Evolutionary conservation across 371 early-diverging fungal species (phyloP).

Genomic region (Lichtheimia hyalospora): DNA sequence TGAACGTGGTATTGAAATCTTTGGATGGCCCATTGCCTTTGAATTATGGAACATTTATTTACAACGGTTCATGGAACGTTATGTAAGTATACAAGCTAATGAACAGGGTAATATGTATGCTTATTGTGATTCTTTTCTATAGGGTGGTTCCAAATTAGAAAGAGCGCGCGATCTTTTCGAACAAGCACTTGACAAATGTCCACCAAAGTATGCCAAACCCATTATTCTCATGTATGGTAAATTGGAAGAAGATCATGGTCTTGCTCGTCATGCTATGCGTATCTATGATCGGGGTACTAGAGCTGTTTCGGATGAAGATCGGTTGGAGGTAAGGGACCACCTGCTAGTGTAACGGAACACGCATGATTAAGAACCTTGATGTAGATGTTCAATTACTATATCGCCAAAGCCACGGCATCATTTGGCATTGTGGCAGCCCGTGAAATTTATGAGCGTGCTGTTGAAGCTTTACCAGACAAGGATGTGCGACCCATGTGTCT

Average conservation of each 20-base stretch:
- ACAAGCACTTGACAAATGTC: slow-evolving; percentile 88
- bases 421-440: slow-evolving; percentile 89
- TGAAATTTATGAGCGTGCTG: slow-evolving; percentile 89
- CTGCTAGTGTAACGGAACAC: neutral
- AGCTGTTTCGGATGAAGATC: slow-evolving; percentile 75
- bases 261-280: slow-evolving; percentile 89
- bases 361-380: neutral
- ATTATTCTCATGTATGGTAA: slow-evolving; percentile 92
- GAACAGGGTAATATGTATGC: neutral
- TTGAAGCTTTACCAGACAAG: slow-evolving; percentile 84
- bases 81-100: slow-evolving; percentile 44
- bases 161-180: slow-evolving; percentile 95
- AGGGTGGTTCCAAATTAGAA: slow-evolving; percentile 86
- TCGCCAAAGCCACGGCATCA: slow-evolving; percentile 83
- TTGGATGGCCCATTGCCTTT: slow-evolving; percentile 95
- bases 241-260: slow-evolving; percentile 92
- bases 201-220: slow-evolving; percentile 83
- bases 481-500: slow-evolving; percentile 80
- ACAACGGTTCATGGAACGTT: slow-evolving; percentile 82
- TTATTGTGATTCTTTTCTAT: slow-evolving; percentile 1
- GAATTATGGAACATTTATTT: slow-evolving; percentile 98
- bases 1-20: slow-evolving; percentile 94
- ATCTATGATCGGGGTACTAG: slow-evolving; percentile 91
- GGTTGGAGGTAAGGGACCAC: slow-evolving; percentile 54
- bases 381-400: slow-evolving; percentile 84